Percentiles rank a stretch among this genome's conserved stretches.
phyloP scores from a whole-genome alignment of 2,329 filamentous ascomycete genomes.

The Fusarium pilosicola region DNA sequence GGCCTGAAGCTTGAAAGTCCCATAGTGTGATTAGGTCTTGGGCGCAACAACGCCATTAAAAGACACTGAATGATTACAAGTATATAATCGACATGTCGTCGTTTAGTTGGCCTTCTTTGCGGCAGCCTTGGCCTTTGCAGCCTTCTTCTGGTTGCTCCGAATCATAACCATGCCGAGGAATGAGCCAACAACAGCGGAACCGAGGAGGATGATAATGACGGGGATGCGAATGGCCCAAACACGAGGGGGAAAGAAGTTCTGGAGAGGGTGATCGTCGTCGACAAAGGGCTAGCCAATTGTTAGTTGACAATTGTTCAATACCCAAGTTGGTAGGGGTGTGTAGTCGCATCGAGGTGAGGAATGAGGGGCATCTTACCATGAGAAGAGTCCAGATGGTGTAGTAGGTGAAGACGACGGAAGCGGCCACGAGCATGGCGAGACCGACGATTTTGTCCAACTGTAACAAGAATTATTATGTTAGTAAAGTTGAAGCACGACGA shows the following conservation, averaged over 20 bases:
- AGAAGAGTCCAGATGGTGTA: constrained; percentile 98
- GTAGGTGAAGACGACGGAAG: constrained; percentile 76
- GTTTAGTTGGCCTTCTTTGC: constrained; percentile 85
- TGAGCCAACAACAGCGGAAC: constrained; percentile 91
- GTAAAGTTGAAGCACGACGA: constrained; percentile 10
- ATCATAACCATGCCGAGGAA: constrained; percentile 99
- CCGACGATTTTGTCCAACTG: constrained; percentile 89
- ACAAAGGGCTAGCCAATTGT: constrained; percentile 82
- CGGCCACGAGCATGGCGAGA: constrained; percentile 74
- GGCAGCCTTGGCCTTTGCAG: constrained; percentile 87
- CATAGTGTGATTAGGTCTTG: constrained; percentile 33
- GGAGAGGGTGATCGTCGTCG: constrained; percentile 91
- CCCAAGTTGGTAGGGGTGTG: neutral
- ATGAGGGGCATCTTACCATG: constrained; percentile 72
- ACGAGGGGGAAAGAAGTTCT: constrained; percentile 94
- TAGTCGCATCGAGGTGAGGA: constrained; percentile 3
- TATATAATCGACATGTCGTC: constrained; percentile 24
- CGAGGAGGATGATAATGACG: constrained; percentile 93
- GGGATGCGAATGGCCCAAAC: constrained; percentile 99
- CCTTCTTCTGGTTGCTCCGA: constrained; percentile 97
- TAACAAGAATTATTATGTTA: constrained; percentile 21
- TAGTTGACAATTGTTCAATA: constrained; percentile 10
- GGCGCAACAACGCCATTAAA: constrained; percentile 16
- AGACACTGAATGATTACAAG: constrained; percentile 36
- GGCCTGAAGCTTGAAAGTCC: constrained; percentile 1